phyloP scores from a whole-genome alignment of 306 rosid genomes.

The Sechiopsis laciniata region DNA sequence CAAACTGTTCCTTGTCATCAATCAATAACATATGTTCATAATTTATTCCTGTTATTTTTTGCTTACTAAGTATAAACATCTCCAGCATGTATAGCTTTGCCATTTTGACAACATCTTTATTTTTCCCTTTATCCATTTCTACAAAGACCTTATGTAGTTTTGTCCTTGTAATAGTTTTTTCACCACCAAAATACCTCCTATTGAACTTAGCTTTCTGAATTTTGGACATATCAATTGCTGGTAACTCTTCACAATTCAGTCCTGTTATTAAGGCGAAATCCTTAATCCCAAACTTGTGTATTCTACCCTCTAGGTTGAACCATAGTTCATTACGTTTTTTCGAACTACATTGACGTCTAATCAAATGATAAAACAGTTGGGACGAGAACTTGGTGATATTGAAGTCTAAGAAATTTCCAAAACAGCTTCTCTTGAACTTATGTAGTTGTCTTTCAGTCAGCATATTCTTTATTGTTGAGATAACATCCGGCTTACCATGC shows the following conservation, averaged over 20 bases:
- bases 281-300: conserved; percentile 2
- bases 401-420: conserved; percentile 5
- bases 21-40: not conserved
- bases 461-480: not conserved
- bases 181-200: conserved; percentile 1
- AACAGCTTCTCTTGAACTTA: not conserved
- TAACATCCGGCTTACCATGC: conserved; percentile 1
- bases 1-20: not conserved
- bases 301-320: conserved; percentile 12
- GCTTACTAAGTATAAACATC: conserved; percentile 10
- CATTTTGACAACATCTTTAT: conserved; percentile 12
- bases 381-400: conserved; percentile 8
- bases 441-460: not conserved
- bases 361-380: conserved; percentile 12
- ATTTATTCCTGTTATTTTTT: not conserved
- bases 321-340: conserved; percentile 2
- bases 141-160: not conserved
- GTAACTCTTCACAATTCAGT: not conserved
- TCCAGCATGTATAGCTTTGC: conserved; percentile 8
- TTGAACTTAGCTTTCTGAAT: not conserved
- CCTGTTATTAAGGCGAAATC: conserved; percentile 5
- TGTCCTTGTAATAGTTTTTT: not conserved
- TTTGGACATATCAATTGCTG: conserved; percentile 1
- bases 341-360: conserved; percentile 7
- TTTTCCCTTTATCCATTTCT: conserved; percentile 7